These are phyloP conservation scores for Starmerella geochares DNA, from an alignment of 805 yeast species.

Conservation along the genomic window DNA sequence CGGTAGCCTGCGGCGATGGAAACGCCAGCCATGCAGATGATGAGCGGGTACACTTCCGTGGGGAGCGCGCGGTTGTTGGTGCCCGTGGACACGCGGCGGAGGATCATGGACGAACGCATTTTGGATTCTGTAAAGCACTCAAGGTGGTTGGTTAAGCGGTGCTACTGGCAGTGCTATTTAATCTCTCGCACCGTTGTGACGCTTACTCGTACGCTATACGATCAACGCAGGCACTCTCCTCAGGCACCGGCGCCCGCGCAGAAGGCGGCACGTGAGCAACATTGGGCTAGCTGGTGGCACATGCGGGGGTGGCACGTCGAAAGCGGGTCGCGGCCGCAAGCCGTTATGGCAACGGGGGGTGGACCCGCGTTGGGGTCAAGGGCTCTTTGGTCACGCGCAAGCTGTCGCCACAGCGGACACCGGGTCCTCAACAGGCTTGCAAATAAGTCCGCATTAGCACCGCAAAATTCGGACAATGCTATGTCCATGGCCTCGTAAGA, in stretches of 20 bases:
- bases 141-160: background rate
- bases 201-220: constrained; percentile 3
- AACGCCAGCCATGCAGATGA: constrained; percentile 22
- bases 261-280: background rate
- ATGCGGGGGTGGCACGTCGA: no score
- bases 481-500: no score
- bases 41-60: constrained; percentile 25
- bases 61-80: constrained; percentile 16
- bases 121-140: constrained; percentile 6
- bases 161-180: background rate
- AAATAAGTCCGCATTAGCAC: no score
- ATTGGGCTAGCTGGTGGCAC: background rate
- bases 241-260: background rate
- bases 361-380: no score
- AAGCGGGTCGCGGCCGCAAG: no score
- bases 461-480: no score
- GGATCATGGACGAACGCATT: constrained; percentile 26
- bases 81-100: constrained; percentile 23
- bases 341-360: no score
- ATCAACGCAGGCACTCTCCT: background rate
- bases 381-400: no score
- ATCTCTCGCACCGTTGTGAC: background rate
- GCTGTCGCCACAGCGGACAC: no score
- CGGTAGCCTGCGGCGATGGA: constrained; percentile 22
- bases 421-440: no score